Percentiles rank a stretch among this genome's conserved stretches.
Conservation (phyloP, 176 grass and related monocot genomes). For the Bromus sterilis region DNA sequence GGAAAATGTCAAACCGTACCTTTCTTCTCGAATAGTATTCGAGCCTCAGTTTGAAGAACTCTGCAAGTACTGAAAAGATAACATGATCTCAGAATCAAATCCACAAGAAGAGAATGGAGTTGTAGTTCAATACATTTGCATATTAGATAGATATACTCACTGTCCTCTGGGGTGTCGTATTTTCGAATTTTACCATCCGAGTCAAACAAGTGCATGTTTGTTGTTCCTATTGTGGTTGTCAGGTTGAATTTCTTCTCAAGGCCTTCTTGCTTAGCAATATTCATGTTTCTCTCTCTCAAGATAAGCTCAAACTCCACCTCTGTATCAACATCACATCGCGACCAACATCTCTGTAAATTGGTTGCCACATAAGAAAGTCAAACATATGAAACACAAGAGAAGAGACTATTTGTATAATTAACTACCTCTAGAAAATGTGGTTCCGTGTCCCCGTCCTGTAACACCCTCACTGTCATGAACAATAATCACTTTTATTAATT, state of each 20-base stretch:
- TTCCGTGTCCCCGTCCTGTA: constrained; percentile 5
- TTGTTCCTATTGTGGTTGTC: constrained; percentile 58
- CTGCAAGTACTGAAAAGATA: constrained; percentile 51
- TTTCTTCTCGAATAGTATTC: constrained; percentile 70
- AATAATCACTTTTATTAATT: no score
- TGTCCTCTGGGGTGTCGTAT: constrained; percentile 71
- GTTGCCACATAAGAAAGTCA: not conserved
- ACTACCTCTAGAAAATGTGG: constrained; percentile 64
- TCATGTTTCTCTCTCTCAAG: constrained; percentile 63
- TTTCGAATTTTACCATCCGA: constrained; percentile 60
- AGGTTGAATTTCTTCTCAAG: constrained; percentile 84
- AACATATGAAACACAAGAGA: not conserved
- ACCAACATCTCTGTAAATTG: constrained; percentile 32
- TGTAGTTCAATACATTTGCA: no score
- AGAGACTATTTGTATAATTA: not conserved
- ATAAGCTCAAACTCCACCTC: constrained; percentile 53
- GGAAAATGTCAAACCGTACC: constrained; percentile 21
- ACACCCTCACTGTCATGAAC: no score
- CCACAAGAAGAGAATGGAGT: no score
- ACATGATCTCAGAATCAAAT: not conserved
- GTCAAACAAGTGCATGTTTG: constrained; percentile 98
- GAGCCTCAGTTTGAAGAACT: constrained; percentile 58
- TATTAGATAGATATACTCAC: constrained; percentile 30
- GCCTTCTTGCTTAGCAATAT: constrained; percentile 68
- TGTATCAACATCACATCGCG: constrained; percentile 49